Base-by-base conservation (phyloP, 192 early-diverging fungal genomes). In the Dissophora globulifera region DNA sequence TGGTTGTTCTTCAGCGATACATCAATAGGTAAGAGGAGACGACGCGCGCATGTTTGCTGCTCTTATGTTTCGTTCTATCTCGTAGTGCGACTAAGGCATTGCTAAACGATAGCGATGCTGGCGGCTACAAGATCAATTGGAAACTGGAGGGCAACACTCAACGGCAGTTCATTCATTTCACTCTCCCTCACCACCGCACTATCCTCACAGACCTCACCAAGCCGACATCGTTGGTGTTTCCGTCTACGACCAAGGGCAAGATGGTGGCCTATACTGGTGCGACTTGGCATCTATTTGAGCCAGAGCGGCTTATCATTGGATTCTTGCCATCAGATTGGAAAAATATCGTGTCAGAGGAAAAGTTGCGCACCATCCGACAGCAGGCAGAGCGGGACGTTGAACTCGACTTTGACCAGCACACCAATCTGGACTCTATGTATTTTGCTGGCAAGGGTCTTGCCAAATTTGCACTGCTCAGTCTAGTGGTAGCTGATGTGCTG, bases 391-490 rank as follows among this genome's bases (percentile, higher is more conserved):
- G 2, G 3, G 76, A 78, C 45, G 59, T 46, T 12, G 54, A 58
- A 1, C 5, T 48, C 4, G 49, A 69, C 29, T 78, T 69, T 51
- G 56, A 58, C 4, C 43, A 33, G 1, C n/a, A 41, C 1, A 69
- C 76, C 15, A 23, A 78, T 38, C 20, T 62, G 19, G 50, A 78
- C 1, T 78, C 76, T 12, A 63, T 78, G 61, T 78, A 78, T 35
- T 78, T 69, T 63, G 51, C 76, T 0, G 76, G 76, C 57, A 78
- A 78, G 56, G 66, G 66, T 11, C 55, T 78, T 2, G 76, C 76
- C 31, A 78, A 78, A 43, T 58, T 78, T 50, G 65, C 50, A 1
- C 35, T 78, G 9, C 30, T 78, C 9, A 56, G 60, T 40, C 30
- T 78, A 16, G 66, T 78, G 12, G 46, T 58, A 12, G 33, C 33